Conservation (phyloP, 306 rosid species). For the Begonia fuchsioides region DNA sequence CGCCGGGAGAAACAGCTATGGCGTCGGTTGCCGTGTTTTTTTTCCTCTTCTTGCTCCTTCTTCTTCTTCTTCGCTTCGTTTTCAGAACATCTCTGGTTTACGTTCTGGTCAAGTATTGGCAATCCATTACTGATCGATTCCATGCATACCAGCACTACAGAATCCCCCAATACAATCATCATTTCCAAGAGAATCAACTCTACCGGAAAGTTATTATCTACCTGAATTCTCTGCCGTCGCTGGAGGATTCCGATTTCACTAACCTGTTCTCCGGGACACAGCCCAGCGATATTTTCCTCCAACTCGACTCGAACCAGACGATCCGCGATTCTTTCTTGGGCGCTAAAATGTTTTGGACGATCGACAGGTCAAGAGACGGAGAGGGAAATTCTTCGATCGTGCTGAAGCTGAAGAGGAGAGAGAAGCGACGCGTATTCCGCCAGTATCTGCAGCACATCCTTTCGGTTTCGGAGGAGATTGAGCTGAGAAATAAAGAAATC, state of each 20-base stretch:
- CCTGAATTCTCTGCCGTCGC: conserved; percentile 59
- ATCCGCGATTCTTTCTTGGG: conserved; percentile 63
- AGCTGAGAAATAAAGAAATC: conserved; percentile 37
- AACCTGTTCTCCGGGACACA: conserved; percentile 69
- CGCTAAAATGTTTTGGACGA: conserved; percentile 57
- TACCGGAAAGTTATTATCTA: conserved; percentile 45
- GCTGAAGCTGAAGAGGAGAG: conserved; percentile 44
- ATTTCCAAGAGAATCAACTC: conserved; percentile 58
- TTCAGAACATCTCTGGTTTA: conserved; percentile 47
- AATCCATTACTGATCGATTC: conserved; percentile 33
- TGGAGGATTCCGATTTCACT: conserved; percentile 65
- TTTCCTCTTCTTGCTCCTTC: conserved; percentile 13
- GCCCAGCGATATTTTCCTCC: conserved; percentile 57
- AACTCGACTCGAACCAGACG: conserved; percentile 33
- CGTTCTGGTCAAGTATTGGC: conserved; percentile 39
- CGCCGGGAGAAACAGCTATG: no score
- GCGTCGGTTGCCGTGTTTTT: no score
- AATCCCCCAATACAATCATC: conserved; percentile 42
- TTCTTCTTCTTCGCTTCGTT: conserved; percentile 25
- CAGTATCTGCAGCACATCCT: conserved; percentile 83
- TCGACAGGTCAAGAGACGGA: conserved; percentile 3
- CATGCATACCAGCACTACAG: conserved; percentile 59
- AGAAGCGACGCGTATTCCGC: conserved; percentile 60
- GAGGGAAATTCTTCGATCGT: conserved; percentile 22
- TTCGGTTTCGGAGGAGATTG: conserved; percentile 51